A percentile compares a stretch with the other conserved stretches of the same genome.
Evolutionary conservation across 2,329 filamentous ascomycete genomes (phyloP).

Genomic region (Chalara sp.): DNA sequence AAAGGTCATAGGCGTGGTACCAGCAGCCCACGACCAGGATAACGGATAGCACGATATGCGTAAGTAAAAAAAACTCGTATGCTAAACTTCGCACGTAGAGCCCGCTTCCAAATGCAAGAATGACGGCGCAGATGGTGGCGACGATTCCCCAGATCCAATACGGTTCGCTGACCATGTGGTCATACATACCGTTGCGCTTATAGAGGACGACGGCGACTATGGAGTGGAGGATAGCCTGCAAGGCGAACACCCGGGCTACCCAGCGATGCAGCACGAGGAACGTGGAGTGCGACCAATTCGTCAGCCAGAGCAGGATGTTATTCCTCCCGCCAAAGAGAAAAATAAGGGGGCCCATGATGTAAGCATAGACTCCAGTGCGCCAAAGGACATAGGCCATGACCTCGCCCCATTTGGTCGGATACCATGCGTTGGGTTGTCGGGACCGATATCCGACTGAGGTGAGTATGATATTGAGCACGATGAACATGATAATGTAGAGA

Average conservation of each 20-base stretch:
- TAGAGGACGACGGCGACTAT: constrained; percentile 32
- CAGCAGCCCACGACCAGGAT: constrained; percentile 8
- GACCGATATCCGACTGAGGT: neutral
- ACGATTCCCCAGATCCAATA: too few species aligned
- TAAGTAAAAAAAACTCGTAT: too few species aligned
- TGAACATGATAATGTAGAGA: neutral
- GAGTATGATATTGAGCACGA: neutral
- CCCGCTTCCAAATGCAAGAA: constrained; percentile 33
- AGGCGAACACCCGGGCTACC: constrained; percentile 36
- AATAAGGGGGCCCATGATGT: too few species aligned
- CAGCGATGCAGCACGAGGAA: constrained; percentile 42
- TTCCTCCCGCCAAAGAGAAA: constrained; percentile 10
- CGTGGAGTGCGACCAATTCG: constrained; percentile 38
- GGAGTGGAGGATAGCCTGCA: constrained; percentile 40
- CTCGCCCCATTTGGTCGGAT: too few species aligned
- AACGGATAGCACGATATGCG: neutral
- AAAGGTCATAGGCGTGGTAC: constrained; percentile 28
- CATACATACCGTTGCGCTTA: constrained; percentile 9
- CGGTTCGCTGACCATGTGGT: constrained; percentile 15
- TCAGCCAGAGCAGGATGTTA: constrained; percentile 10
- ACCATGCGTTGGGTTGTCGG: neutral
- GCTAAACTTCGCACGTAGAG: too few species aligned
- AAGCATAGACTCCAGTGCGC: too few species aligned
- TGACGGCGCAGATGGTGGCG: too few species aligned
- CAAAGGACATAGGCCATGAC: too few species aligned